These are phyloP conservation scores for Scedosporium boydii DNA, from an alignment of 2,329 filamentous ascomycete species.

Conservation along the genomic window DNA sequence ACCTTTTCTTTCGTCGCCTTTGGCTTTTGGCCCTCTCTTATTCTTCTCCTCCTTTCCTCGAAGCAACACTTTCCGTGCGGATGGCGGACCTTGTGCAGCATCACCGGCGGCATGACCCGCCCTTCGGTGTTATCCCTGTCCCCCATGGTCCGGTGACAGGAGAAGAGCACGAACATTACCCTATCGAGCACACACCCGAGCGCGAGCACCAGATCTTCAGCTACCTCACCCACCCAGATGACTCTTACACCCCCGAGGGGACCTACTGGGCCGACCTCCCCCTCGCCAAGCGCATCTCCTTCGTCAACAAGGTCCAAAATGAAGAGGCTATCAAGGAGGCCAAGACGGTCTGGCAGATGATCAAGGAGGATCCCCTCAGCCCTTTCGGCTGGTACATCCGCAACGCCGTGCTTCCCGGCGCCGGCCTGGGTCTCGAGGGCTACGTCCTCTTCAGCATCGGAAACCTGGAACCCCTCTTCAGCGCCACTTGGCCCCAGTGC, in stretches of 20 bases:
- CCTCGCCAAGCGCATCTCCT: conserved; percentile 57
- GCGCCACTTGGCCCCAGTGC: conserved; percentile 65
- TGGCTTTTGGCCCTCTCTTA: not conserved
- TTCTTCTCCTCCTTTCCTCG: not conserved
- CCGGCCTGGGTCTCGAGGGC: conserved; percentile 84
- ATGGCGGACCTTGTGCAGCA: conserved; percentile 28
- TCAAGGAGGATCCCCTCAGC: conserved; percentile 76
- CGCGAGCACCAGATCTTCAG: conserved; percentile 58
- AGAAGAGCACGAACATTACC: conserved; percentile 38
- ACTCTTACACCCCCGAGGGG: conserved; percentile 74
- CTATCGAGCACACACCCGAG: conserved; percentile 30
- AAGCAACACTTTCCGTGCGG: not conserved
- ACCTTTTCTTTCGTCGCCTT: not conserved
- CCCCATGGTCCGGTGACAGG: conserved; percentile 43
- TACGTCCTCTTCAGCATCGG: conserved; percentile 97
- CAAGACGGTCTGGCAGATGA: conserved; percentile 60
- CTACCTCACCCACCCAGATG: conserved; percentile 75
- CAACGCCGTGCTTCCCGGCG: conserved; percentile 86
- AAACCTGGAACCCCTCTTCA: conserved; percentile 77
- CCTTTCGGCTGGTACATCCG: conserved; percentile 80
- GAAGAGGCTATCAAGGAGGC: conserved; percentile 62
- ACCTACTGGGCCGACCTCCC: conserved; percentile 90
- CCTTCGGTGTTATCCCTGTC: conserved; percentile 43
- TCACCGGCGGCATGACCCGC: conserved; percentile 29
- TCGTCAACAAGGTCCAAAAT: conserved; percentile 65